A percentile compares a stretch with the other conserved stretches of the same genome.
Conservation (phyloP, 202 grass and related monocot genomes). For the Schoenoplectus triqueter region DNA sequence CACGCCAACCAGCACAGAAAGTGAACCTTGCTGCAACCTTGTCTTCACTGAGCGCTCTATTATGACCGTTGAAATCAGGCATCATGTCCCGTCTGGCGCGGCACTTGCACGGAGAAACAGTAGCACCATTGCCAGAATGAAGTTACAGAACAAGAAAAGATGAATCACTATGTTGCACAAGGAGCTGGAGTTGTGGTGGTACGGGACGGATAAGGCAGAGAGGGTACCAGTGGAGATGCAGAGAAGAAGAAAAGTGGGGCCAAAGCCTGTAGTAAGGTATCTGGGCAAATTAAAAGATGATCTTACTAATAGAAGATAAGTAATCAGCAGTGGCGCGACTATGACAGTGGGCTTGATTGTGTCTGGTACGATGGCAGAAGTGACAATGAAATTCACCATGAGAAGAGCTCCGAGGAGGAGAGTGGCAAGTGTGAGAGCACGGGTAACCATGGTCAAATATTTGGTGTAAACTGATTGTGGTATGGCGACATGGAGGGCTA, state of each 20-base stretch:
- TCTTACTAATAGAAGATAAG: background rate
- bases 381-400: no score
- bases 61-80: background rate
- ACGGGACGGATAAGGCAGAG: background rate
- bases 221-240: background rate
- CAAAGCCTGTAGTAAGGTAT: background rate
- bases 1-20: no score
- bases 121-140: background rate
- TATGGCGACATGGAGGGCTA: background rate
- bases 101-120: background rate
- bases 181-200: background rate
- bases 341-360: no score
- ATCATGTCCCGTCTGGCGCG: background rate
- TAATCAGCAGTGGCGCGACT: no score
- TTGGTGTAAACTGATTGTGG: background rate
- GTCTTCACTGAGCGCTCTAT: background rate
- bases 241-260: background rate
- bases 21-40: background rate
- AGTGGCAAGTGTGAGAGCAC: background rate
- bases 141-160: background rate
- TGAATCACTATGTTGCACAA: background rate
- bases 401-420: no score
- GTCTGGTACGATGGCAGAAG: no score
- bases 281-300: background rate
- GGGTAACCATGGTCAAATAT: background rate